Base-by-base conservation (phyloP, 305 asterid genomes). In the Solanum hybrid region DNA sequence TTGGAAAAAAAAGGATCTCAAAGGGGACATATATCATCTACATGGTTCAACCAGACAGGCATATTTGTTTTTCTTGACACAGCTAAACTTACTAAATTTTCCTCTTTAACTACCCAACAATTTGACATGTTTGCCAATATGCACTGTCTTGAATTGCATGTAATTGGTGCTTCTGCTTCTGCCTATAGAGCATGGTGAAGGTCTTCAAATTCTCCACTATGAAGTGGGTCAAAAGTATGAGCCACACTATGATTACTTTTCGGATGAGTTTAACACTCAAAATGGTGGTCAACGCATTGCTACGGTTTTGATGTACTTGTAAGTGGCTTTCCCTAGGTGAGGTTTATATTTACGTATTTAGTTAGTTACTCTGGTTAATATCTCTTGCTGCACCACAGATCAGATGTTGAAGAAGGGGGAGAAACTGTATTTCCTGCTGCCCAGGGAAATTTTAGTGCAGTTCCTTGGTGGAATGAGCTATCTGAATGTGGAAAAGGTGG, bases 331-430 rank as follows among this genome's bases (percentile, higher is more conserved):
- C 75, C 82, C 65, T 80, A 79, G 86, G 89, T 37, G 65, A 33
- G 90, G 14, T 76, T 77, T 76, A 41, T 79, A 33, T 76, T 89
- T 61, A 39, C 87, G 10, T 80, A 20, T 31, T 79, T 32, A 3
- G 76, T 87, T 89, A 79, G 68, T 32, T 34, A 39, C 70, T 89
- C 86, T 27, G 68, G 80, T 86, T 76, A 79, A 45, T 76, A 76
- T 89, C 32, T 82, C 89, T 45, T 89, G 77, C 80, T 90, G 91
- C 88, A 68, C 61, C 76, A 33, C 97, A 97, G 99, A 90, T 97
- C 99, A 89, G 98, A 97, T 91, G 98, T 97, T 90, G 99, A 97
- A 93, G 98, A 97, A 93, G 99, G 99, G 27, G 99, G 99, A 89
- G 99, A 97, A 93, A 97, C 99, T 45, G 96, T 97, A 89, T 97